Base-by-base conservation (phyloP, 1,284 basidiomycete species). In the Cryptococcus sp. region DNA sequence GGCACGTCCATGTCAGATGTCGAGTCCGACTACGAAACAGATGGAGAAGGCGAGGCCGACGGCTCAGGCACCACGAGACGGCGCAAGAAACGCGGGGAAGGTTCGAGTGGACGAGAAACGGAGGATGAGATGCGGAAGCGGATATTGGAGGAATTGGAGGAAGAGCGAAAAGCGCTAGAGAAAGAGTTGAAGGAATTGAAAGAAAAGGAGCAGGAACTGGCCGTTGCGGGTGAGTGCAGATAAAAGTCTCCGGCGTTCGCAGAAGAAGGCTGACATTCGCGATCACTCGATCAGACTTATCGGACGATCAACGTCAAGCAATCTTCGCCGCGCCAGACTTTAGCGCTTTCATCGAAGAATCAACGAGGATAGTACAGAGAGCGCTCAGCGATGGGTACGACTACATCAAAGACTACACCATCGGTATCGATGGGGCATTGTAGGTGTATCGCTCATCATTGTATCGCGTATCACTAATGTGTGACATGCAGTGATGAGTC, bases 351-450 rank as follows among this genome's bases (percentile, higher is more conserved):
- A 87, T 99, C 8, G 92, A 97, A 73, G 87, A 90, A 67, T 93
- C 90, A n/a, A 90, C 89, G 27, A 95, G 93, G 79, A 93, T 99
- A 50, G 87, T 97, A 10, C 92, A 98, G 74, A 84, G 96, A 52
- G 96, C 94, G n/a, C 79, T 99, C 61, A 95, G 91, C 70, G 95
- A 98, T 72, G 86, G 86, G 22, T 99, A 99, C 76, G 96, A 99
- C 76, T 97, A 97, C 72, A 90, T 94, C 66, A 87, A 89, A 49
- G 95, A 99, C 79, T 99, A 99, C 74, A 91, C 90, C 10, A 85
- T 93, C 53, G 87, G 88, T 35, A 82, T 88, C 13, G 88, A 91
- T 70, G 83, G 87, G 8, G 87, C 85, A 68, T 84, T 84, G 89
- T 89, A 68, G 74, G 86, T 81, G 25, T 4, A 13, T 6, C 38